Percentiles rank a stretch among this genome's conserved stretches.
Conservation (phyloP, 75 land plant species). For the Sequoia sempervirens region DNA sequence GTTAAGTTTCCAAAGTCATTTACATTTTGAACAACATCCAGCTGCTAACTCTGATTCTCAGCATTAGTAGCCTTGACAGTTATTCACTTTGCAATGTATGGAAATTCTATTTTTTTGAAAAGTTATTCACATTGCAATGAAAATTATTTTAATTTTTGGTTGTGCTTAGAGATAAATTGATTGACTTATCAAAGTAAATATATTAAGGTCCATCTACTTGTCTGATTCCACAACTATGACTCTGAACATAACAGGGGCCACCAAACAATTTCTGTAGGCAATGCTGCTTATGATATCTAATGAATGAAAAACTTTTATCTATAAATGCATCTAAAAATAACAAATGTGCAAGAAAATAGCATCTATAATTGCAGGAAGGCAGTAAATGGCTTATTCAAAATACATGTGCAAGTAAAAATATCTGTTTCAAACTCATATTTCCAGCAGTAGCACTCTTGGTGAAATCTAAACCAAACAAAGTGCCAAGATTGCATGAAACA, state of each 20-base stretch:
- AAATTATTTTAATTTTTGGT: not conserved
- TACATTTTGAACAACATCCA: not conserved
- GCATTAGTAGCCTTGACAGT: not conserved
- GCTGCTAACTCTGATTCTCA: not conserved
- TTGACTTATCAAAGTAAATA: not conserved
- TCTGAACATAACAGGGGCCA: not conserved
- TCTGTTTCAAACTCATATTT: not conserved
- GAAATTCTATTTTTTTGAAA: not conserved
- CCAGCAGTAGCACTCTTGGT: not conserved
- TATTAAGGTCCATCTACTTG: not conserved
- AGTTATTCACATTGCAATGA: too few relatives aligned
- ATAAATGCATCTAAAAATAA: not conserved
- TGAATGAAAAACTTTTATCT: not conserved
- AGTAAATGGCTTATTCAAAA: not conserved
- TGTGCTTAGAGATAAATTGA: not conserved
- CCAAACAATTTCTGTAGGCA: not conserved
- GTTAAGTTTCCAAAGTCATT: not conserved
- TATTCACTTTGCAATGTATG: not conserved
- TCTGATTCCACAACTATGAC: not conserved
- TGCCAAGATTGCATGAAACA: not conserved
- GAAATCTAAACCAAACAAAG: not conserved
- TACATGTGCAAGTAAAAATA: not conserved
- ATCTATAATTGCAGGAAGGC: not conserved
- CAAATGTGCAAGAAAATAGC: not conserved
- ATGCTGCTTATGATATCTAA: not conserved